These are phyloP conservation scores for Rubia yunnanensis DNA, from an alignment of 257 asterid genomes.

Conservation along the genomic window DNA sequence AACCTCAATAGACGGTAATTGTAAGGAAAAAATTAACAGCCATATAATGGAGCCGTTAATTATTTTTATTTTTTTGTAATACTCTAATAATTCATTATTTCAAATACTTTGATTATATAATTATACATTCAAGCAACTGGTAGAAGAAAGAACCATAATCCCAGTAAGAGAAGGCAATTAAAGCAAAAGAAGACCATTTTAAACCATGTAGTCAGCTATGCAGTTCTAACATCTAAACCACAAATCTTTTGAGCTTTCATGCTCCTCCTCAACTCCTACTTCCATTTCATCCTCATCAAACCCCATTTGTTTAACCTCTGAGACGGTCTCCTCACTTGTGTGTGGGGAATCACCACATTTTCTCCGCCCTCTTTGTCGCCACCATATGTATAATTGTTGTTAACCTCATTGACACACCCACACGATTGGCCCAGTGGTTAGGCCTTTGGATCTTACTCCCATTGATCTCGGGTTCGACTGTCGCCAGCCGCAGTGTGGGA, in stretches of 20 bases:
- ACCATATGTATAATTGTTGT: slow-evolving; percentile 34
- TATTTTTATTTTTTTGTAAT: too few relatives aligned
- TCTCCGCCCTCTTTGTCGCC: slow-evolving; percentile 23
- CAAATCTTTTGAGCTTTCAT: slow-evolving; percentile 19
- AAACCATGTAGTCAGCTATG: slow-evolving; percentile 4
- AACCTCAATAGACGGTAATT: too few relatives aligned
- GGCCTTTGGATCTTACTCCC: too few relatives aligned
- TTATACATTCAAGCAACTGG: slow-evolving; percentile 21
- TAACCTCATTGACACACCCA: slow-evolving; percentile 42
- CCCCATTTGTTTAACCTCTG: slow-evolving; percentile 37
- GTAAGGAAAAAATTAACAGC: too few relatives aligned
- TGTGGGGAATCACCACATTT: slow-evolving; percentile 18
- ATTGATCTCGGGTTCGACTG: too few relatives aligned
- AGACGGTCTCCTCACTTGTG: slow-evolving; percentile 25
- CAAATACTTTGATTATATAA: slow-evolving; percentile 19
- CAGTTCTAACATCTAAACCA: slow-evolving; percentile 18
- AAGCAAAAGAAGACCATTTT: background rate
- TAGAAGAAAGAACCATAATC: slow-evolving; percentile 1
- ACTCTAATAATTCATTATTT: background rate
- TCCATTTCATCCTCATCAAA: slow-evolving; percentile 17
- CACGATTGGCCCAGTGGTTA: too few relatives aligned
- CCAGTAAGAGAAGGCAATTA: slow-evolving; percentile 2
- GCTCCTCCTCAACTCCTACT: slow-evolving; percentile 17
- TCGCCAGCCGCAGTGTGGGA: too few relatives aligned
- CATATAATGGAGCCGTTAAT: too few relatives aligned